phyloP scores from a whole-genome alignment of 169 alveolate genomes.

The Cyclospora cayetanensis region DNA sequence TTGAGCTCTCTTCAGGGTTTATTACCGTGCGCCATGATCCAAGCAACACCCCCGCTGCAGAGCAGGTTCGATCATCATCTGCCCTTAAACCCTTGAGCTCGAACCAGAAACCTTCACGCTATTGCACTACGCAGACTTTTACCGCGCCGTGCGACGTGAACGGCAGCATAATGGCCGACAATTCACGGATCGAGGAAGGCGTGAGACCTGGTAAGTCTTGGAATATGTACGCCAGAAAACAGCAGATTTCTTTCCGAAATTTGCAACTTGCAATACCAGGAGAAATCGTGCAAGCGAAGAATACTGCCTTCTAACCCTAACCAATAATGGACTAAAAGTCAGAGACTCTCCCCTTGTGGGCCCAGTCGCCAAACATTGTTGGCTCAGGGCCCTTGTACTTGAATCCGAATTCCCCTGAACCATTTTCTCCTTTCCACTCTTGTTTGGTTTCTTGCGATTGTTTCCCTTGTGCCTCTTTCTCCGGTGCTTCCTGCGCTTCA shows the following conservation, averaged over 20 bases:
- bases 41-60: not conserved
- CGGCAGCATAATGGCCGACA: slow-evolving; percentile 5
- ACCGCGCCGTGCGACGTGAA: slow-evolving; percentile 18
- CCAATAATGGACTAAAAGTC: slow-evolving; percentile 72
- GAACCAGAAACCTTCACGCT: not conserved
- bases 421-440: not conserved
- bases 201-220: not conserved
- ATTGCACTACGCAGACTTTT: slow-evolving; percentile 1
- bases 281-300: not conserved
- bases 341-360: slow-evolving; percentile 82
- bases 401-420: slow-evolving; percentile 80
- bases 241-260: not conserved
- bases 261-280: not conserved
- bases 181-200: not conserved
- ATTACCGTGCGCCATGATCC: not conserved
- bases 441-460: not conserved
- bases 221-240: not conserved
- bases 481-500: not conserved
- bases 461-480: not conserved
- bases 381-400: slow-evolving; percentile 83
- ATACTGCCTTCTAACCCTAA: not conserved
- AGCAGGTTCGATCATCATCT: no score
- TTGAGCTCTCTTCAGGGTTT: not conserved
- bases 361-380: slow-evolving; percentile 84
- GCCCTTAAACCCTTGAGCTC: not conserved